phyloP scores from a whole-genome alignment of 177 flowering plant genomes.

The Tripterygium wilfordii region DNA sequence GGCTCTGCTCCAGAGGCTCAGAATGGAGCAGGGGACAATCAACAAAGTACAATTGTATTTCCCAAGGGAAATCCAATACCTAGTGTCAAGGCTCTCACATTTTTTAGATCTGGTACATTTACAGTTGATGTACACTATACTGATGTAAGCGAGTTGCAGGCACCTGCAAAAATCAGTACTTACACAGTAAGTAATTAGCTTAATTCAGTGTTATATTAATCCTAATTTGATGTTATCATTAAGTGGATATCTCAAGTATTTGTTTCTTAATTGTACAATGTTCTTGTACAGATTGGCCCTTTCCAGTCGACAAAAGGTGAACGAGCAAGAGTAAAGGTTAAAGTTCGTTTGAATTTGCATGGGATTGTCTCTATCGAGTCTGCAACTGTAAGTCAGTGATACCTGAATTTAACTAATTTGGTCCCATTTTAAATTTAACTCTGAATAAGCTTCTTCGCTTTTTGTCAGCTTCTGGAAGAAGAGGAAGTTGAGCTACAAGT shows the following conservation, averaged over 20 bases:
- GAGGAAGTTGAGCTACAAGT: conserved; percentile 82
- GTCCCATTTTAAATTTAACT: too few species aligned
- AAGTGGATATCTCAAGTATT: neutral
- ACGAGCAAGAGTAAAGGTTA: conserved; percentile 70
- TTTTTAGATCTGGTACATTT: conserved; percentile 67
- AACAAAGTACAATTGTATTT: conserved; percentile 66
- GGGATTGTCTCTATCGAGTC: conserved; percentile 78
- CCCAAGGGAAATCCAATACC: conserved; percentile 85
- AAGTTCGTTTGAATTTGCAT: conserved; percentile 75
- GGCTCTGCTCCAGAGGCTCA: conserved; percentile 58
- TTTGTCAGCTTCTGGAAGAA: conserved; percentile 79
- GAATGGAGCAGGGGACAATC: conserved; percentile 49
- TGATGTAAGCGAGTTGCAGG: conserved; percentile 57
- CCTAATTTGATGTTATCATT: neutral
- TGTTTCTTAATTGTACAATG: neutral
- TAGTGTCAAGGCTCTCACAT: conserved; percentile 78
- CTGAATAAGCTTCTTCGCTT: neutral
- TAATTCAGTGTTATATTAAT: neutral
- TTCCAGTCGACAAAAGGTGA: conserved; percentile 65
- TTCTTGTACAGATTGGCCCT: conserved; percentile 68
- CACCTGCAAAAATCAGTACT: conserved; percentile 62
- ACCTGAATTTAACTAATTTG: too few species aligned
- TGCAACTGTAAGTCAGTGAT: conserved; percentile 89
- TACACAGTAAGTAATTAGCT: conserved; percentile 47
- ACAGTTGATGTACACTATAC: conserved; percentile 69